Base-by-base conservation (phyloP, 345 rosid genomes). In the Rubroshorea leprosula region DNA sequence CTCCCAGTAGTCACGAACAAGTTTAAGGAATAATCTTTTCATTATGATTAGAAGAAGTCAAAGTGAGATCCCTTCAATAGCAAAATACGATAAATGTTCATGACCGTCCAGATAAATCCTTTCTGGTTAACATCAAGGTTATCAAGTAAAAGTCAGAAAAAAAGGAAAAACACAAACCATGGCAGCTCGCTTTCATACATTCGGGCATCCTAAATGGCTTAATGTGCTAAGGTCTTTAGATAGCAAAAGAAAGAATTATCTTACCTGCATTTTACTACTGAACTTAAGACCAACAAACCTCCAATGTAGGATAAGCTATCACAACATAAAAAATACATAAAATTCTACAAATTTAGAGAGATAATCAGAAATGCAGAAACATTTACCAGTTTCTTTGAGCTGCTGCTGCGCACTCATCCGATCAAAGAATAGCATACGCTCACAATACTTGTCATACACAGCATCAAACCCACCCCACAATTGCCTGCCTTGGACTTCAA, bases 401-500 rank as follows among this genome's bases (percentile, higher is more conserved):
- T 82, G 85, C 67, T 82, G 95, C 49, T 74, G 86, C 23, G 79
- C 73, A 67, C 81, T 87, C 67, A 83, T 71, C 22, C 82, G 77
- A 74, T 87, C 96, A 61, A 82, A 93, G 78, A 78, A 85, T 61
- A 93, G 74, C 96, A 93, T 93, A 49, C 87, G 67, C 59, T 89
- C 95, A 13, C 92, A 82, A 65, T 93, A 93, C 76, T 84, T 87
- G 43, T 78, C 95, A 72, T 93, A 87, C 15, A 89, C 78, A 69
- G 80, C 85, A 80, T 89, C 95, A 69, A 93, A 87, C 8, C 96
- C 97, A 47, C 86, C 87, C 97, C 99, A 93, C 99, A 94, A 89
- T 64, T 80, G 87, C 60, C 89, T 80, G 44, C 84, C 96, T 68
- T 89, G 88, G 18, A 87, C 95, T 61, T 85, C 99, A 9, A 85